Conservation (phyloP, 306 rosid genomes). For the Canavalia ensiformis region DNA sequence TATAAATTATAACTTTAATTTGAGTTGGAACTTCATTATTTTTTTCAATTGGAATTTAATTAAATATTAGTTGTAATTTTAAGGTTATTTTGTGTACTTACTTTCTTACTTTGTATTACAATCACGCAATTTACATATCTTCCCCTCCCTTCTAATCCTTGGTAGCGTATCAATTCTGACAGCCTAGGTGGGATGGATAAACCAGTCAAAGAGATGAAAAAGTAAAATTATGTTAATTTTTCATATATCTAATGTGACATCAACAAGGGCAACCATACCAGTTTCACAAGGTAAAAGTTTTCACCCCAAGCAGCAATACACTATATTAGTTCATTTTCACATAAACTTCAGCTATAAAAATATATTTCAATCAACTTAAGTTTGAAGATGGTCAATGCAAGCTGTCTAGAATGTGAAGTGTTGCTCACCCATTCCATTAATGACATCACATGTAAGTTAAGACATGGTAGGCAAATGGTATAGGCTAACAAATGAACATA, state of each 20-base stretch:
- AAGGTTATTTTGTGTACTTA: not conserved
- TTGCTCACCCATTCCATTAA: slow-evolving; percentile 19
- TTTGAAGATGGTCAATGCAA: not conserved
- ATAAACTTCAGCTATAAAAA: not conserved
- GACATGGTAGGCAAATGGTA: not conserved
- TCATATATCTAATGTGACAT: not conserved
- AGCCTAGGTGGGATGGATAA: not conserved
- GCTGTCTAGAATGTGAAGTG: not conserved
- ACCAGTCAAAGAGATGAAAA: slow-evolving; percentile 11
- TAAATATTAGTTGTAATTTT: too few species aligned
- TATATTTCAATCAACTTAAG: not conserved
- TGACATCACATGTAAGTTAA: not conserved
- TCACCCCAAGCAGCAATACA: slow-evolving; percentile 26
- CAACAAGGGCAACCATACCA: not conserved
- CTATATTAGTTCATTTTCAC: not conserved
- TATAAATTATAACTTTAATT: too few species aligned
- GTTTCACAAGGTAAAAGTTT: not conserved
- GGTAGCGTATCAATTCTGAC: too few species aligned
- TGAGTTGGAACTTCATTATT: too few species aligned
- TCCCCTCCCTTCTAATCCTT: too few species aligned
- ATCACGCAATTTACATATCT: too few species aligned
- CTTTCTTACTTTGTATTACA: not conserved
- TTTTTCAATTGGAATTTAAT: too few species aligned
- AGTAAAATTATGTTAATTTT: not conserved
- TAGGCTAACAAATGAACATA: slow-evolving; percentile 37